These are phyloP conservation scores for Zalaria obscura DNA, from an alignment of 2,329 filamentous ascomycete genomes.

Conservation along the genomic window DNA sequence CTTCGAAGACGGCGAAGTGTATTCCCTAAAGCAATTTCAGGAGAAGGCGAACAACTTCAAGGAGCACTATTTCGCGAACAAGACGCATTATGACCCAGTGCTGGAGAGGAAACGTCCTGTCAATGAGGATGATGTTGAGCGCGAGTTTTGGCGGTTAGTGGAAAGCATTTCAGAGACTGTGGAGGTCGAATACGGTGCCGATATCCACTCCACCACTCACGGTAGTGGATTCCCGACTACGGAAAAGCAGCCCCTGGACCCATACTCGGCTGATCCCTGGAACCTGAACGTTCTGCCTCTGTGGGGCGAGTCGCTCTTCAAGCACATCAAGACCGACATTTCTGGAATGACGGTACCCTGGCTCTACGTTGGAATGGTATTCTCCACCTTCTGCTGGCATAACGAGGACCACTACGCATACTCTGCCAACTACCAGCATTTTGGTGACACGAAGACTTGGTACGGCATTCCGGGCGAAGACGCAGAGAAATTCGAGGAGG, in stretches of 20 bases:
- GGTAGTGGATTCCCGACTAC: constrained; percentile 93
- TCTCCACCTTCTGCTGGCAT: constrained; percentile 99
- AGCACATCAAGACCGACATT: constrained; percentile 95
- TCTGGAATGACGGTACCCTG: constrained; percentile 98
- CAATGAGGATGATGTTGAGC: constrained; percentile 89
- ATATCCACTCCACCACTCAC: constrained; percentile 96
- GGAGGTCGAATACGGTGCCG: constrained; percentile 94
- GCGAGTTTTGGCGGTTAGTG: constrained; percentile 91
- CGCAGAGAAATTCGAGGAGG: constrained; percentile 84
- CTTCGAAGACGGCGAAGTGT: constrained; percentile 91
- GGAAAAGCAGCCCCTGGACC: constrained; percentile 75
- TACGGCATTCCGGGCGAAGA: constrained; percentile 94
- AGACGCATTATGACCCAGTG: constrained; percentile 76
- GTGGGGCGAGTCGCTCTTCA: constrained; percentile 81
- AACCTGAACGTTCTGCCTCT: constrained; percentile 89
- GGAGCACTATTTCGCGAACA: constrained; percentile 79
- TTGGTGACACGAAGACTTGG: constrained; percentile 97
- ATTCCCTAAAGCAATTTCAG: constrained; percentile 91
- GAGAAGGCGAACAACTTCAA: constrained; percentile 94
- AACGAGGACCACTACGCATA: constrained; percentile 98
- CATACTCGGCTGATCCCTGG: constrained; percentile 84
- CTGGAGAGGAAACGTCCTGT: constrained; percentile 68
- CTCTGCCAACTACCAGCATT: constrained; percentile 96
- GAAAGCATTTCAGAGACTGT: constrained; percentile 90
- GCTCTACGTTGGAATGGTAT: constrained; percentile 99